These are phyloP conservation scores for Chernovozyma aurita DNA, from an alignment of 1,139 yeast species.

Conservation along the genomic window DNA sequence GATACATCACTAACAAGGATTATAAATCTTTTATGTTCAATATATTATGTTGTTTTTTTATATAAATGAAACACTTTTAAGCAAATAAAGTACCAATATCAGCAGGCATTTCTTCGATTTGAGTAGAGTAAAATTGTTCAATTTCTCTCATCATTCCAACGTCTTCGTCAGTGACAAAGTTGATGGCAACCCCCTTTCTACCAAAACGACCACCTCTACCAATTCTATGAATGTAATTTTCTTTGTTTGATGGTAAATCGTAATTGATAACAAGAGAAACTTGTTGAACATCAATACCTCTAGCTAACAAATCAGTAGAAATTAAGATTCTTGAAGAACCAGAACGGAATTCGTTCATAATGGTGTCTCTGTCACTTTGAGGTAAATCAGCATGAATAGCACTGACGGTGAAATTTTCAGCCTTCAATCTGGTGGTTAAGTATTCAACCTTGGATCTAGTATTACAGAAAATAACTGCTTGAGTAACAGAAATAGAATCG, in stretches of 20 bases:
- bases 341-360: conserved; percentile 97
- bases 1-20: too few species aligned
- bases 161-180: conserved; percentile 90
- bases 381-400: conserved; percentile 98
- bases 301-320: conserved; percentile 95
- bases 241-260: conserved; percentile 96
- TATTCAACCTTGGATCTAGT: conserved; percentile 96
- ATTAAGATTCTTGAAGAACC: conserved; percentile 97
- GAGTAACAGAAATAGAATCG: conserved; percentile 96
- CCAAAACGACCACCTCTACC: conserved; percentile 99
- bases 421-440: conserved; percentile 83
- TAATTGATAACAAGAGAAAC: conserved; percentile 96
- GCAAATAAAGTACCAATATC: conserved; percentile 80
- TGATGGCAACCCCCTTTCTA: conserved; percentile 99
- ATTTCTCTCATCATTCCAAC: conserved; percentile 94
- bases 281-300: conserved; percentile 99
- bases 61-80: conserved; percentile 18
- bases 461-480: conserved; percentile 99
- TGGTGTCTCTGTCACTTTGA: conserved; percentile 95
- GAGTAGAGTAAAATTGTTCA: conserved; percentile 97
- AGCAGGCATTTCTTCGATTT: conserved; percentile 97
- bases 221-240: conserved; percentile 98
- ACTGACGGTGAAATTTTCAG: conserved; percentile 88
- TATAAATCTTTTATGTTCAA: too few species aligned
- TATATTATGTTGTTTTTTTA: too few species aligned